Evolutionary conservation across 805 yeast species (phyloP), one percentile per base, ranked within the genome.

Genomic region (Candida nitratophila): DNA sequence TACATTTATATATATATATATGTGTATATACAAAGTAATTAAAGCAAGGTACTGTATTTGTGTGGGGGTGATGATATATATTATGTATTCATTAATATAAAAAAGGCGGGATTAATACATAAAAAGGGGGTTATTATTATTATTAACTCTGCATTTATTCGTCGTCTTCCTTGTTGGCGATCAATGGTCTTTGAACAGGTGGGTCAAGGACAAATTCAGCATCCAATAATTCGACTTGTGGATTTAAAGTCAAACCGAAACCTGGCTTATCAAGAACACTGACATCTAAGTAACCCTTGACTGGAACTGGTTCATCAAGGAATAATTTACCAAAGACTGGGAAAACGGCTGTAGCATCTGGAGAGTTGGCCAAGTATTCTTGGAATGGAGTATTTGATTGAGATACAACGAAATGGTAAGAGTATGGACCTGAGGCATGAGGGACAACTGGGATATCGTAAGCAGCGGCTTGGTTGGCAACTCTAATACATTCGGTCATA

Each of bases 391-490:
- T 71, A 54, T 73, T 72, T 47, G 64, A 64, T 50, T 71, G 77
- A 14, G 74, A 68, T 16, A 68, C 70, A 40, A 71, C 76, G 50
- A 71, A 71, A 53, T 72, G 77, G 56, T 73, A 71, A 4, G 76
- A 70, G 57, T 73, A 72, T 35, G 76, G 74, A 46, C 77, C 77
- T n/a, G 74, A 68, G 30, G 77, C 77, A 50, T 73, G 77, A 31
- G 76, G 76, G 44, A 73, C 77, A 39, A 73, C 74, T 24, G 77
- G 78, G 41, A 72, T 69, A 49, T 73, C 77, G 49, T 73, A 73
- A 17, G 77, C 76, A 40, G 74, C 74, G 24, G 77, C 77, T 52
- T 72, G 77, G 16, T 68, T 69, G 36, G 74, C 67, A 41, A 73
- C 61, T 49, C 69, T 66, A 43, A 73, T 56, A 30, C 71, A 56